Percentiles rank a stretch among this genome's conserved stretches.
Evolutionary conservation across 768 basidiomycete species (phyloP).

Genomic region (Leccinum subgranulosum): DNA sequence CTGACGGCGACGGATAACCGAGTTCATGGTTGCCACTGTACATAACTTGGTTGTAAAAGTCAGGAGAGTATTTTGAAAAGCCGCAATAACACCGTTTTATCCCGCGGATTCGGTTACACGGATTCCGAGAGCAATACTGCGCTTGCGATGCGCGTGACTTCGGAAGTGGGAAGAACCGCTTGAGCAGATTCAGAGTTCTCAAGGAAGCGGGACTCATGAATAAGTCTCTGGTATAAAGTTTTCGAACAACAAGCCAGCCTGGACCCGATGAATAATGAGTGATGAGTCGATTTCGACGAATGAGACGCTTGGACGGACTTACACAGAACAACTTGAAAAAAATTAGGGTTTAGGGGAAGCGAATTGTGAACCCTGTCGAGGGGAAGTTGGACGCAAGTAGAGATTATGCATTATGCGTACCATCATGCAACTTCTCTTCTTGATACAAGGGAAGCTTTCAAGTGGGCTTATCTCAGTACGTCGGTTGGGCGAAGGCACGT

Average conservation of each 20-base stretch:
- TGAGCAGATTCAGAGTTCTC: not conserved
- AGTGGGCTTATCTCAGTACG: conserved; percentile 3
- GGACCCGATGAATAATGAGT: not conserved
- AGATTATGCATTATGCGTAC: not conserved
- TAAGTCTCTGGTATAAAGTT: not conserved
- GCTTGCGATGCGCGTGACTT: not conserved
- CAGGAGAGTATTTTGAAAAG: not conserved
- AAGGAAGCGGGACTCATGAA: not conserved
- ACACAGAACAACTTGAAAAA: not conserved
- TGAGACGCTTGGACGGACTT: not conserved
- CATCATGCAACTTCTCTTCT: not conserved
- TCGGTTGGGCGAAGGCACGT: conserved; percentile 14
- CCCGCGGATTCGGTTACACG: conserved; percentile 5
- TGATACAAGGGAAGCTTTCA: not conserved
- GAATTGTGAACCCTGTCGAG: not conserved
- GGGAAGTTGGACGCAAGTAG: not conserved
- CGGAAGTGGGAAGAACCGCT: not conserved
- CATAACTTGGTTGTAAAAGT: not conserved
- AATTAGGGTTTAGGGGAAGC: not conserved
- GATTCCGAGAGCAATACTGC: not conserved
- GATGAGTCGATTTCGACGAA: not conserved
- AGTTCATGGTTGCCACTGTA: not conserved
- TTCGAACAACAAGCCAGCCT: not conserved
- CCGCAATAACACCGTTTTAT: conserved; percentile 8
- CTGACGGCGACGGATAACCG: not conserved